Conservation (phyloP, 176 grass and related monocot genomes). For the Bonia amplexicaulis region DNA sequence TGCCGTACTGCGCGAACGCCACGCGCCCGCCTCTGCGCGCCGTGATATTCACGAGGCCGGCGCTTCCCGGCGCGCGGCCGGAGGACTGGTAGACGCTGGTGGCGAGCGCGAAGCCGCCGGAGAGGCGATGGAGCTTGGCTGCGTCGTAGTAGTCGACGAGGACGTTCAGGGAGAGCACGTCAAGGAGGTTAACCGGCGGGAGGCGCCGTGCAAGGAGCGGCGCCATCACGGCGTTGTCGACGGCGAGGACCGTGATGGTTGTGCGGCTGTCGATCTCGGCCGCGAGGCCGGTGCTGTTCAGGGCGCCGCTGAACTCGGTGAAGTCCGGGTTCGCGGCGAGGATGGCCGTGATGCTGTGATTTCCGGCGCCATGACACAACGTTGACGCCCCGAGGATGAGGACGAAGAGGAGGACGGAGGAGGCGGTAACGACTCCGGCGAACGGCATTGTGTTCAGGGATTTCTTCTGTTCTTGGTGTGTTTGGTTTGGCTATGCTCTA, state of each 20-base stretch:
- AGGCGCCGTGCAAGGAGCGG: neutral
- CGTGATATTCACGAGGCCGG: constrained; percentile 39
- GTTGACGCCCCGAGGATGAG: constrained; percentile 11
- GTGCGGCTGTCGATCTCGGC: constrained; percentile 32
- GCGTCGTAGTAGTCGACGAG: constrained; percentile 49
- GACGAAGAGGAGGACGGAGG: constrained; percentile 13
- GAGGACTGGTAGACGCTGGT: constrained; percentile 49
- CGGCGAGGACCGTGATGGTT: constrained; percentile 51
- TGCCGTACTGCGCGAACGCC: neutral
- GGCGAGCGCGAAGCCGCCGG: neutral
- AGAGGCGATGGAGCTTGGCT: constrained; percentile 37
- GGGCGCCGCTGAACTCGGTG: constrained; percentile 45
- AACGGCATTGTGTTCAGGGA: neutral
- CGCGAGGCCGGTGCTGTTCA: constrained; percentile 38
- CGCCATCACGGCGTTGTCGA: constrained; percentile 36
- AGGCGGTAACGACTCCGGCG: neutral
- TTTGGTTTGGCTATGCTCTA: neutral
- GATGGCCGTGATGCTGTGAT: constrained; percentile 54
- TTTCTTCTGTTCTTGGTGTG: neutral
- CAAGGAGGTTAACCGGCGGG: neutral
- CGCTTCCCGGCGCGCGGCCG: constrained; percentile 26
- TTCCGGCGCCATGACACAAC: neutral
- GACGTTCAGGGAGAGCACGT: constrained; percentile 35
- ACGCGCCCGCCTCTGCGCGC: neutral
- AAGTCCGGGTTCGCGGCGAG: constrained; percentile 40